Base-by-base conservation (phyloP, 371 early-diverging fungal genomes). In the Mucor racemosus region DNA sequence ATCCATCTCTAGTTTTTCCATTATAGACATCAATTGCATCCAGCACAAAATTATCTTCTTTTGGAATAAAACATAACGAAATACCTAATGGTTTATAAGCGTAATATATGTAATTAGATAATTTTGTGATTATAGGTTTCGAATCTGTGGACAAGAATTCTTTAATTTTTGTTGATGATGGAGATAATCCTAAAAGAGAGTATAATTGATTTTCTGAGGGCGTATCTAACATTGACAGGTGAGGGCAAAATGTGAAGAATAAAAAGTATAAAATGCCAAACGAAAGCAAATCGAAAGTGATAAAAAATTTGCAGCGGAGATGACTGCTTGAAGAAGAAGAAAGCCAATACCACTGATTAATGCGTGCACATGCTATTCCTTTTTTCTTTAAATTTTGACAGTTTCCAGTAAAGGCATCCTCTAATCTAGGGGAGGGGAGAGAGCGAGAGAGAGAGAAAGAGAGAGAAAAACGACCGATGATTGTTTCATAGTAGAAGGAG, bases 21-120 rank as follows among this genome's bases (percentile, higher is more conserved):
- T 84, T 84, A 59, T 79, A 81, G 9, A 84, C 60, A 53, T 80
- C 81, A 42, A 84, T 74, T 14, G 79, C 69, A 63, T 80, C 79
- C 0, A 84, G 60, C 5, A 56, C 19, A 1, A 73, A 58, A 39
- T 36, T 36, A n/a, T 41, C 44, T 14, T 44, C 19, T 14, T 55
- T 40, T 5, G 71, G 56, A 14, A 62, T 46, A 60, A 80, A 84
- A 39, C 79, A 77, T n/a, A 84, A 69, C 13, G 81, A 79, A 1
- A 84, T 48, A 13, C 84, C 84, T 7, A 75, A 64, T 3, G 75
- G 62, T 33, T 77, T 77, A 58, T 73, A 84, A 9, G 81, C 71
- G 31, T 77, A 62, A 58, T 84, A 84, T 4, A 64, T 67, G 54
- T 70, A 74, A 55, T 84, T 64, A 4, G 68, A 61, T 19, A 72